These are phyloP conservation scores for Metarhizium robertsii DNA, from an alignment of 2,329 filamentous ascomycete genomes.

Conservation along the genomic window DNA sequence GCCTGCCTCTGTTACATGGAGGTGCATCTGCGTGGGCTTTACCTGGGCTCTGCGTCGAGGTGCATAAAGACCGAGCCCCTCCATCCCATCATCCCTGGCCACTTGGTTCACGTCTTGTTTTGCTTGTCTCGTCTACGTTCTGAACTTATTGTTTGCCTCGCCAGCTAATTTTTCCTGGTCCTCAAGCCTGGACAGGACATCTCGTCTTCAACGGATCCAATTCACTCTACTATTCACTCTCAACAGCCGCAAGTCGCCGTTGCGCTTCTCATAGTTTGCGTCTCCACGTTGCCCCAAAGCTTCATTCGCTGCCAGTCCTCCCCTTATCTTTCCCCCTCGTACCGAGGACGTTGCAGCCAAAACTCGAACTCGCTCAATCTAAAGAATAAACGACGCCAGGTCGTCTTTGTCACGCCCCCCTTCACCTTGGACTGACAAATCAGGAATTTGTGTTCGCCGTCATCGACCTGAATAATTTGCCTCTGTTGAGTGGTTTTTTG, in stretches of 20 bases:
- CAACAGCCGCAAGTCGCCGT: not conserved
- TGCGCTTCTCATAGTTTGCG: not conserved
- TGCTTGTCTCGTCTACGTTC: not conserved
- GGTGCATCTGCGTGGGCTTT: not conserved
- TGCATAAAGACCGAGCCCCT: slow-evolving; percentile 10
- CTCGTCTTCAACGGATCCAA: not conserved
- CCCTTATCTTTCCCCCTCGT: not conserved
- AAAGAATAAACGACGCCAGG: not conserved
- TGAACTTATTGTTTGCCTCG: not conserved
- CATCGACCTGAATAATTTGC: not conserved
- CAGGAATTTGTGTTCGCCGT: not conserved
- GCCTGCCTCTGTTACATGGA: not conserved
- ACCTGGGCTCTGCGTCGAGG: not conserved
- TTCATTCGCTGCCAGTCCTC: not conserved
- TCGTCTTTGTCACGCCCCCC: not conserved
- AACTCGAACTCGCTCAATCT: not conserved
- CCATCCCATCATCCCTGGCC: slow-evolving; percentile 8
- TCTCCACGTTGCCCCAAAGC: not conserved
- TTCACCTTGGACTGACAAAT: not conserved
- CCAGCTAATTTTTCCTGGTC: not conserved
- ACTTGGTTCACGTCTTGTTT: not conserved
- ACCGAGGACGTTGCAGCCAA: not conserved
- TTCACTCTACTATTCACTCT: not conserved
- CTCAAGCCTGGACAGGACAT: not conserved
- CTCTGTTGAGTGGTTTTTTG: not conserved